Percentiles rank a stretch among this genome's conserved stretches.
These are phyloP conservation scores for Mucor velutinosus DNA, from an alignment of 371 early-diverging fungal genomes.

Conservation along the genomic window DNA sequence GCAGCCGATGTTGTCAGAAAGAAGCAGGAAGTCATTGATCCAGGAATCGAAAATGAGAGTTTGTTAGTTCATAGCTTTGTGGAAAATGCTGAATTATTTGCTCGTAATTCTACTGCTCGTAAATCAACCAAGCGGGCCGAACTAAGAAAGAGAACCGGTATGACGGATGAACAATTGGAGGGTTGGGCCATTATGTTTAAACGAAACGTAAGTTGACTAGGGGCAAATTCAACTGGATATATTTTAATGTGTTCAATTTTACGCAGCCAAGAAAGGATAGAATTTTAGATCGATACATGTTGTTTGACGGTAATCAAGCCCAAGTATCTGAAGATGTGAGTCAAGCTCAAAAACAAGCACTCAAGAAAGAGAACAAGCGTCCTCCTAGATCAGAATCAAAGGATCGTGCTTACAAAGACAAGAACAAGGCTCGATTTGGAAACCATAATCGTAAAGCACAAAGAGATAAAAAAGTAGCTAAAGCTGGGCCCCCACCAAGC, in stretches of 20 bases:
- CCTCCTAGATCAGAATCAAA: slow-evolving; percentile 29
- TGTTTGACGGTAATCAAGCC: slow-evolving; percentile 40
- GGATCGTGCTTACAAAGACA: slow-evolving; percentile 55
- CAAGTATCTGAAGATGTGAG: slow-evolving; percentile 7
- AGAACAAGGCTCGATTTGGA: slow-evolving; percentile 65
- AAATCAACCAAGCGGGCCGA: slow-evolving; percentile 63
- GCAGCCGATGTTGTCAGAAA: slow-evolving; percentile 31
- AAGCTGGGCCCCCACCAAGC: slow-evolving; percentile 18
- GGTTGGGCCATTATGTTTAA: slow-evolving; percentile 91
- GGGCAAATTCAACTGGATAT: not conserved
- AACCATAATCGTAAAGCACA: slow-evolving; percentile 71
- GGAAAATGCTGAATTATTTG: slow-evolving; percentile 61
- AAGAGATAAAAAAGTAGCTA: slow-evolving; percentile 65
- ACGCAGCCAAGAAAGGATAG: slow-evolving; percentile 66
- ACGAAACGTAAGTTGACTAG: slow-evolving; percentile 69
- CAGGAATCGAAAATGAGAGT: slow-evolving; percentile 59
- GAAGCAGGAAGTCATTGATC: slow-evolving; percentile 41
- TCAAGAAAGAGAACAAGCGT: slow-evolving; percentile 16
- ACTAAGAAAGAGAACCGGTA: slow-evolving; percentile 66
- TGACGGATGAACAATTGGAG: slow-evolving; percentile 91
- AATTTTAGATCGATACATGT: slow-evolving; percentile 64
- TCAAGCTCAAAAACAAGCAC: slow-evolving; percentile 12
- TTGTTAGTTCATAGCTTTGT: slow-evolving; percentile 56
- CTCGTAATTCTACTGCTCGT: slow-evolving; percentile 56
- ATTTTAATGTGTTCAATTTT: not conserved